Base-by-base conservation (phyloP, 192 early-diverging fungal species). In the Coemansia sp. region DNA sequence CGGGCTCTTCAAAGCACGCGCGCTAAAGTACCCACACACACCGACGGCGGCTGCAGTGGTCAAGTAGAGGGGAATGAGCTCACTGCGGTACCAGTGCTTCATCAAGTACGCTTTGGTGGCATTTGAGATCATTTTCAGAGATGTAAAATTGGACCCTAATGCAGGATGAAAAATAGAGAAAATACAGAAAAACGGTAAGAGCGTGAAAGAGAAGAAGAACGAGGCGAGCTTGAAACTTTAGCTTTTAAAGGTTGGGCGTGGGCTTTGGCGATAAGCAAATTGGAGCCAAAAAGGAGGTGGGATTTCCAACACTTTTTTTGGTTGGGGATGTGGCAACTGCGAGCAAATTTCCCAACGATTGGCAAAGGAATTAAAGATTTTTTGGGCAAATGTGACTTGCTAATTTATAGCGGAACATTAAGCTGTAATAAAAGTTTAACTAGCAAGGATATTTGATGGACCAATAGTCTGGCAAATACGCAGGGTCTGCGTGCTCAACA, bases 81-180 rank as follows among this genome's bases (percentile, higher is more conserved):
- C 80, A 23, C 51, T 69, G 66, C 75, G 74, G 57, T 82, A 82
- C 80, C 80, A 82, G 80, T 82, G 64, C 19, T 42, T 78, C 74
- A 67, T 70, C 68, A 82, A 61, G 55, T 82, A 77, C 11, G 55
- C 21, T 71, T 77, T 76, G 20, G 75, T 69, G 15, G 75, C 67
- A 65, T 76, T 73, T 52, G 71, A 62, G 53, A 82, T 55, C 80
- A 82, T 82, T 44, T 25, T 70, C 56, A 10, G 62, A 57, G 69
- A 34, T 57, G 62, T 59, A 68, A 34, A 42, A 59, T 44, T 11
- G 9, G 19, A 63, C 49, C 20, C 31, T 47, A 64, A 67, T 49
- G 62, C 44, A 57, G 38, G 46, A 61, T 61, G 38, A 67, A 59
- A 55, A 61, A 56, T 36, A 60, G 50, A 20, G 60, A n/a, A 40